A percentile compares a stretch with the other conserved stretches of the same genome.
These are phyloP conservation scores for Pyronema domesticum DNA, from an alignment of 495 filamentous ascomycete species.

Conservation along the genomic window DNA sequence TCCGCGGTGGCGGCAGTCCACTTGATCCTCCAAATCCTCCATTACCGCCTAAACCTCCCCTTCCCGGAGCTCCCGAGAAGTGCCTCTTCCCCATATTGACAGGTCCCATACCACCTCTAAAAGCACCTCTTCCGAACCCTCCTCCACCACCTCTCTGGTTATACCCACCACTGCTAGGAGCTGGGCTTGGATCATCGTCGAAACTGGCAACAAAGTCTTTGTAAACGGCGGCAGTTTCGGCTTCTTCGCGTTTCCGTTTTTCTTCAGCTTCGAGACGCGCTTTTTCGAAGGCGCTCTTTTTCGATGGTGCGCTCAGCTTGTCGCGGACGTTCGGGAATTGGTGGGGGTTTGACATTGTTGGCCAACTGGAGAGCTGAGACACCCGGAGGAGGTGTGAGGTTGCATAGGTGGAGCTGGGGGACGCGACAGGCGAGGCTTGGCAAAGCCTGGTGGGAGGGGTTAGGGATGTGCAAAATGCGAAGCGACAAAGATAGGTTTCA, in stretches of 20 bases:
- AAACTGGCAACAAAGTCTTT: slow-evolving; percentile 86
- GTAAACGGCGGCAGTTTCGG: slow-evolving; percentile 76
- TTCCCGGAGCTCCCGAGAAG: slow-evolving; percentile 31
- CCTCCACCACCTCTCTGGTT: slow-evolving; percentile 19
- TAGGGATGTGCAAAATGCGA: too few species aligned
- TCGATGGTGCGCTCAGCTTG: slow-evolving; percentile 67
- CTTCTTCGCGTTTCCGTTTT: slow-evolving; percentile 70
- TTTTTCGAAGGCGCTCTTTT: slow-evolving; percentile 82
- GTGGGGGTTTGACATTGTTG: neutral
- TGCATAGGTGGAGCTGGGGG: too few species aligned
- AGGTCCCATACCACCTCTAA: slow-evolving; percentile 13
- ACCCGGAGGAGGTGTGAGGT: too few species aligned
- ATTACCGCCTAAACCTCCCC: too few species aligned
- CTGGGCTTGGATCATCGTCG: slow-evolving; percentile 26
- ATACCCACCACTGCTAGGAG: slow-evolving; percentile 21
- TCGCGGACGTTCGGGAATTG: slow-evolving; percentile 61
- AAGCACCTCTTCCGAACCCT: slow-evolving; percentile 14
- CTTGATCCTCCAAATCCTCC: slow-evolving; percentile 2
- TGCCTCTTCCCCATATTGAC: slow-evolving; percentile 33
- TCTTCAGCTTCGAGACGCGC: slow-evolving; percentile 88
- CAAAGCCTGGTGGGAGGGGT: too few species aligned
- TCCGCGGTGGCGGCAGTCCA: slow-evolving; percentile 10
- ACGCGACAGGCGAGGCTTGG: too few species aligned
- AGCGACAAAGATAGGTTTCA: too few species aligned
- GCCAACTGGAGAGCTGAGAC: neutral